phyloP scores from a whole-genome alignment of 352 stramenopile species.

The Aphanomyces euteiches region DNA sequence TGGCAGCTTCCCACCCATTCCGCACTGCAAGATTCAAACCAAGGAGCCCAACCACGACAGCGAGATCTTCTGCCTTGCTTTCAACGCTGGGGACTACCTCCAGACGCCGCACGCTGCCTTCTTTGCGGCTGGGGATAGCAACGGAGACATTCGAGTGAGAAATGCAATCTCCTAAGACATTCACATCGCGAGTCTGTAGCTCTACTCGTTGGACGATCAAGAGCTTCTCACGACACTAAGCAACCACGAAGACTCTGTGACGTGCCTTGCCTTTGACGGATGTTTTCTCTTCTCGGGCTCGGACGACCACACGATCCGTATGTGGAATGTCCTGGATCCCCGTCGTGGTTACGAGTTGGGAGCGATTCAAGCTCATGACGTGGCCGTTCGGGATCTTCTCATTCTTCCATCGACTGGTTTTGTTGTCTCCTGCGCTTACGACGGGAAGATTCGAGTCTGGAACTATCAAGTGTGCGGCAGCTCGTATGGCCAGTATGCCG shows the following conservation, averaged over 20 bases:
- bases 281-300: constrained; percentile 78
- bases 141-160: constrained; percentile 47
- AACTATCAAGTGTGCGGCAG: constrained; percentile 41
- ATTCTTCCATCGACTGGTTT: constrained; percentile 39
- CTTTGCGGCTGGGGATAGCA: constrained; percentile 51
- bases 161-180: background rate
- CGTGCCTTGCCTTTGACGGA: constrained; percentile 51
- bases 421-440: constrained; percentile 46
- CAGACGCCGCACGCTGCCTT: constrained; percentile 45
- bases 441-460: constrained; percentile 60
- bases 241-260: constrained; percentile 50
- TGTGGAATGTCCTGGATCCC: constrained; percentile 62
- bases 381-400: constrained; percentile 54
- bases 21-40: constrained; percentile 23
- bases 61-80: constrained; percentile 51
- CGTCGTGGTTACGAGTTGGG: constrained; percentile 54
- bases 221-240: constrained; percentile 45
- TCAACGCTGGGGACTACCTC: constrained; percentile 51
- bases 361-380: constrained; percentile 42
- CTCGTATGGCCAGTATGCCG: constrained; percentile 14
- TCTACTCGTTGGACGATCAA: constrained; percentile 58
- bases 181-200: constrained; percentile 27
- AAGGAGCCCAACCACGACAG: constrained; percentile 35
- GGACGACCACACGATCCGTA: constrained; percentile 53
- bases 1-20: background rate